Base-by-base conservation (phyloP, 2,329 filamentous ascomycete species). In the Gnomoniopsis smithogilvyi region DNA sequence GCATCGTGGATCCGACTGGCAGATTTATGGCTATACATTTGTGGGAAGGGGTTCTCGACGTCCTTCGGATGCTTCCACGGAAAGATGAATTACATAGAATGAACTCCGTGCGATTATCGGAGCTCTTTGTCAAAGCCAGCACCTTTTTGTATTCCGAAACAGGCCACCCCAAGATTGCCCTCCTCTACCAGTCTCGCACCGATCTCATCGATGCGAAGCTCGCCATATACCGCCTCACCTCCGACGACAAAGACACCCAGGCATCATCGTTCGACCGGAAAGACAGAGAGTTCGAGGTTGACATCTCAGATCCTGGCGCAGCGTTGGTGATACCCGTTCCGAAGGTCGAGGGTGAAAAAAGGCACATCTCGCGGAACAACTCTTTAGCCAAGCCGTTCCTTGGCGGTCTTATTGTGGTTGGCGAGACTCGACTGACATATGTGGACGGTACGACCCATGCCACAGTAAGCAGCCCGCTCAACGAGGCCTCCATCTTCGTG, bases 401-500 rank as follows among this genome's bases (percentile, higher is more conserved):
- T 49, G 89, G 89, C 15, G 91, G 91, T 6, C 73, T 93, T 3
- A 78, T 95, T 46, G 83, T 93, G 2, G 80, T 94, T 8, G 90
- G 90, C 21, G 90, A 93, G 74, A 96, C 91, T 0, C 86, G 87
- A 2, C 83, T 99, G 60, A 85, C 88, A 10, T 98, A 98, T 70
- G 87, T 95, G 60, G 90, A 96, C 67, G 90, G 92, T 61, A 81
- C 89, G 36, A 90, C 81, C 21, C 87, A 88, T 63, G 82, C 86
- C 36, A 81, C 81, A 14, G 81, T 92, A 14, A 84, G 87, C 19
- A 81, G 86, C 10, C 76, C 80, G 0, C 74, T 97, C 2, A 79
- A 85, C 1, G 87, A 94, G 58, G 84, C 92, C 0, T 92, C 89
- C 2, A 88, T 96, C 38, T 98, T 96, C 66, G 89, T 95, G n/a